Evolutionary conservation across 768 basidiomycete genomes (phyloP), one percentile per base, ranked within the genome.

Genomic region (Tricholoma flavovirens): DNA sequence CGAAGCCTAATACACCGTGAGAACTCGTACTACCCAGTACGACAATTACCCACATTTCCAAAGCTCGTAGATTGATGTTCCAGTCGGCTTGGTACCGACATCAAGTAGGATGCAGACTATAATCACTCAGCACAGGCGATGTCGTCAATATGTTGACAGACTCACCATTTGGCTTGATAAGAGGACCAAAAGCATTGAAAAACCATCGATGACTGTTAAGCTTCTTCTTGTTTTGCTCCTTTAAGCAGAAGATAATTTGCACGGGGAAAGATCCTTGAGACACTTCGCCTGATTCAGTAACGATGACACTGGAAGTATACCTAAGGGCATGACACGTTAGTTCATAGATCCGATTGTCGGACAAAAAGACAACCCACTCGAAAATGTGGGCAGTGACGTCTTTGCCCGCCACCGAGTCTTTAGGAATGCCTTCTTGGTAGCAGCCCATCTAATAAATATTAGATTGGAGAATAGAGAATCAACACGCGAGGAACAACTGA

Each of bases 141-240:
- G 15, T 30, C n/a, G 35, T 30, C 17, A 53, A 56, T 61, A 21
- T 49, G 26, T 49, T 29, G 22, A 49, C 38, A 17, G 26, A 56
- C 73, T 32, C 51, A 86, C 88, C 88, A 64, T 93, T 92, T 36
- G 93, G 88, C 59, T 86, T 83, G 63, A 96, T 81, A 55, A 95
- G 76, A 22, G 93, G 91, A 19, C 90, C 90, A 60, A 96, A 90
- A 0, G 91, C 94, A 65, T 97, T 97, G 81, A 97, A 96, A 78
- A 96, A 96, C 94, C 94, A 97, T 17, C 94, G 82, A 66, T 97
- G 93, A 63, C 88, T 90, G 75, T 96, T 96, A 63, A 96, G 79
- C 70, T 97, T 96, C 79, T 96, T 95, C 79, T 93, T 93, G 79
- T 95, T 97, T 74, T 92, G 90, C 69, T 95, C 93, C 71, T 95